phyloP scores from a whole-genome alignment of 179 eudicot species.

The Kewa caespitosa region DNA sequence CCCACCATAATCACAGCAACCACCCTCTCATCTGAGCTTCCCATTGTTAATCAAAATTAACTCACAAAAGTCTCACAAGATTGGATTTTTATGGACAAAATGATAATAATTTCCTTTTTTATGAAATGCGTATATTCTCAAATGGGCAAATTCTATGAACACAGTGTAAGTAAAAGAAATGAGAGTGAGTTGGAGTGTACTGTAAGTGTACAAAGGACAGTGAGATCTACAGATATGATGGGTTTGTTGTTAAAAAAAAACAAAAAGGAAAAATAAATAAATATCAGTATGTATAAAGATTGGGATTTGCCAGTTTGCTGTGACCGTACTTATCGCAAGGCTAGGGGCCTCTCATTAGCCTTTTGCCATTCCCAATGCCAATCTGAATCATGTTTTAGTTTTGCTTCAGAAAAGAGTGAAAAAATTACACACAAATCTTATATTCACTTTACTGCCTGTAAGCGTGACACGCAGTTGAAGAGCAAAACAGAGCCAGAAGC shows the following conservation, averaged over 20 bases:
- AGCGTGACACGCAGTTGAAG: too few relatives aligned
- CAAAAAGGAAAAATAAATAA: not conserved
- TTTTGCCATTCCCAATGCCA: too few relatives aligned
- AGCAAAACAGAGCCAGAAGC: too few relatives aligned
- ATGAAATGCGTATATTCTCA: not conserved
- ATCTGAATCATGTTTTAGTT: too few relatives aligned
- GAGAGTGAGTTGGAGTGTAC: constrained; percentile 1
- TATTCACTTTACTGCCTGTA: too few relatives aligned
- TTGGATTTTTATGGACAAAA: constrained; percentile 10
- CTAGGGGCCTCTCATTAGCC: not conserved
- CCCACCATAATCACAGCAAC: constrained; percentile 95
- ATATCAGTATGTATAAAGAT: too few relatives aligned
- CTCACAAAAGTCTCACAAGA: not conserved
- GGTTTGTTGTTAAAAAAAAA: not conserved
- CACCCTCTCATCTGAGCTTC: constrained; percentile 64
- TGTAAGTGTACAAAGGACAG: not conserved
- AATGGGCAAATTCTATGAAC: not conserved
- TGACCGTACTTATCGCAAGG: not conserved
- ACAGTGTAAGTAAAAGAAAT: not conserved
- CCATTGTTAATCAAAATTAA: constrained; percentile 44
- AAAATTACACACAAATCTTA: too few relatives aligned
- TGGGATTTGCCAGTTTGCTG: constrained; percentile 2
- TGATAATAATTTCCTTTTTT: too few relatives aligned
- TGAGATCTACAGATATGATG: not conserved
- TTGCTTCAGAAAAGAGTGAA: too few relatives aligned